Evolutionary conservation across 495 filamentous ascomycete genomes (phyloP).

Genomic region (Penicillium roqueforti): DNA sequence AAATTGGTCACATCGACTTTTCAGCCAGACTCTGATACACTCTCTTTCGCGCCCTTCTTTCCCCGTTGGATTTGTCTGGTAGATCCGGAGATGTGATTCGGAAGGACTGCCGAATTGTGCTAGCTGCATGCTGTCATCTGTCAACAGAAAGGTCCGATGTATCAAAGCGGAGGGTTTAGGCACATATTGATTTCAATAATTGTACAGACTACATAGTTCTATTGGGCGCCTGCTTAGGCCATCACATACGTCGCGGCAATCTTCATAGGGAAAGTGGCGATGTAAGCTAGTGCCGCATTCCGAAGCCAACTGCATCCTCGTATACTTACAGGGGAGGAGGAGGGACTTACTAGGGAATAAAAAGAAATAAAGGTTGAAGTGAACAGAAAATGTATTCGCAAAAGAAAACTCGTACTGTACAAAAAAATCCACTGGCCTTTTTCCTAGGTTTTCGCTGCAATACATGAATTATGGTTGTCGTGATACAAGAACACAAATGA

Average conservation of each 20-base stretch:
- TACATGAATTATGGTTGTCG: conserved; percentile 29
- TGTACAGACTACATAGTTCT: background rate
- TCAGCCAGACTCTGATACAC: background rate
- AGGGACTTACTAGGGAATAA: background rate
- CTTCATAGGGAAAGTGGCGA: background rate
- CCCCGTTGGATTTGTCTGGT: background rate
- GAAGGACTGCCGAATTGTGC: background rate
- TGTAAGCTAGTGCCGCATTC: conserved; percentile 4
- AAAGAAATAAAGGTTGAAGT: background rate
- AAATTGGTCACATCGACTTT: background rate
- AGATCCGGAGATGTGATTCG: conserved; percentile 3
- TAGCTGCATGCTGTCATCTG: conserved; percentile 15
- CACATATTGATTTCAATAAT: background rate
- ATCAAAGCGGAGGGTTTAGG: conserved; percentile 1
- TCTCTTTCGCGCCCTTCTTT: background rate
- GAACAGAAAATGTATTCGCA: conserved; percentile 4
- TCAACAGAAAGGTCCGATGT: background rate
- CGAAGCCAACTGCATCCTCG: conserved; percentile 13
- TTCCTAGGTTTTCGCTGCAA: conserved; percentile 17
- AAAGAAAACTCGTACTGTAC: conserved; percentile 10
- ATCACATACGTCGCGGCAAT: conserved; percentile 2
- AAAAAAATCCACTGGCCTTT: conserved; percentile 18
- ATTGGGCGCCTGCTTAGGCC: background rate
- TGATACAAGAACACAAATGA: conserved; percentile 19
- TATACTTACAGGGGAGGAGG: conserved; percentile 8